Evolutionary conservation across 2,329 filamentous ascomycete species (phyloP).

Genomic region (Arthrinium puccinioides): DNA sequence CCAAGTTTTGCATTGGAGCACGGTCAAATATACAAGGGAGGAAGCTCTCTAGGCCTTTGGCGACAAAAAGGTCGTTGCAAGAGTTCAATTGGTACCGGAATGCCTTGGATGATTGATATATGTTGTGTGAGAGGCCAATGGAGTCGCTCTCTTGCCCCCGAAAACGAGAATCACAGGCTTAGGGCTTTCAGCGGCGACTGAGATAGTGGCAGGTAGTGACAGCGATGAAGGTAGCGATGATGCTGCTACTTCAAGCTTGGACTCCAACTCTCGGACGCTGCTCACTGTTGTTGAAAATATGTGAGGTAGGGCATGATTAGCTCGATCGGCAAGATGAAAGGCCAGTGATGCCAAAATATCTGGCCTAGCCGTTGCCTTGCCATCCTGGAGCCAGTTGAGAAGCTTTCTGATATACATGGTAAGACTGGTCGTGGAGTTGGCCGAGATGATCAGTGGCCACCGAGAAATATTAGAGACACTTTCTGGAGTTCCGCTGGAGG

Average conservation of each 20-base stretch:
- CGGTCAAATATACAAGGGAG: conserved; percentile 20
- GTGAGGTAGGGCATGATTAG: neutral
- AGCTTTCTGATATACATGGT: conserved; percentile 1
- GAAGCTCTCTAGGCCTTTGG: conserved; percentile 11
- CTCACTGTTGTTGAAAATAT: neutral
- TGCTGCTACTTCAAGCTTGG: neutral
- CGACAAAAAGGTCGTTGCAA: neutral
- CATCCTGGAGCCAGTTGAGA: neutral
- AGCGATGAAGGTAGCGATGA: neutral
- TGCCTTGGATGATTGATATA: conserved; percentile 13
- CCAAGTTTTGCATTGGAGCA: conserved; percentile 12
- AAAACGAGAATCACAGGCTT: conserved; percentile 12
- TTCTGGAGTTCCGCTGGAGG: no score
- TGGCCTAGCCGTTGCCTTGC: neutral
- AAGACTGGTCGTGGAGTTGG: neutral
- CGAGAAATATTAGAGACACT: neutral
- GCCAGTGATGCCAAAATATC: neutral
- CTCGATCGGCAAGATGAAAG: conserved; percentile 3
- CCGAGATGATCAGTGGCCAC: conserved; percentile 1
- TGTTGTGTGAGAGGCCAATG: neutral
- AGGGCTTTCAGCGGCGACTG: neutral
- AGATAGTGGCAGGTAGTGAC: no score
- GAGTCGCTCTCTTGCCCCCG: conserved; percentile 19
- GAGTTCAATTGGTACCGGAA: neutral
- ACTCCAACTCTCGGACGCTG: neutral